Evolutionary conservation across 345 rosid genomes (phyloP).

Genomic region (Excoecaria agallocha): DNA sequence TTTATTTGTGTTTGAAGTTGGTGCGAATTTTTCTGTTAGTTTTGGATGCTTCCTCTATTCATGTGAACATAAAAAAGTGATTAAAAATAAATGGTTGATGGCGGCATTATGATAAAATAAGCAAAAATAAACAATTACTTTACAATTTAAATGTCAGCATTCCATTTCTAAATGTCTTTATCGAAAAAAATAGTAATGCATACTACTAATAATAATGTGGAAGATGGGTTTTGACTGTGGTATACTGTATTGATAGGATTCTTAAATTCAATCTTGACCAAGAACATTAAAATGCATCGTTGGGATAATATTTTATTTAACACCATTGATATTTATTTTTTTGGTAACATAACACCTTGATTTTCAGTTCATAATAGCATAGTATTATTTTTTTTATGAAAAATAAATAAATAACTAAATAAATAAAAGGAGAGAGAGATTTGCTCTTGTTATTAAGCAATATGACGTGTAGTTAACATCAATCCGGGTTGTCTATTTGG

Average conservation of each 20-base stretch:
- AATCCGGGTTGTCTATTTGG: conserved; percentile 5
- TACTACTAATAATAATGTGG: not conserved
- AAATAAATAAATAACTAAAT: not conserved
- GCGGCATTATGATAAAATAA: not conserved
- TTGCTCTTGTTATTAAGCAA: not conserved
- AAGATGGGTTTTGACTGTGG: not conserved
- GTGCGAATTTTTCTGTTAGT: not conserved
- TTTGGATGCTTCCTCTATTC: not conserved
- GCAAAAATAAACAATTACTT: not conserved
- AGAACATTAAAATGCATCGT: not conserved
- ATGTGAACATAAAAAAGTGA: not conserved
- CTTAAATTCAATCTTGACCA: not conserved
- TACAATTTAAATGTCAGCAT: not conserved
- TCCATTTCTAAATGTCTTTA: not conserved
- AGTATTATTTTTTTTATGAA: too few relatives aligned
- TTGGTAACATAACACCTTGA: not conserved
- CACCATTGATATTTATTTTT: not conserved
- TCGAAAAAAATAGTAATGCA: not conserved
- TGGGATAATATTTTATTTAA: not conserved
- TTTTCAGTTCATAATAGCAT: not conserved
- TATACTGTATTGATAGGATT: not conserved
- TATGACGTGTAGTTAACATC: not conserved
- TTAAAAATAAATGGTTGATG: not conserved
- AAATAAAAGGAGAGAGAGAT: not conserved
- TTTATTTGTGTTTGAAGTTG: not conserved